Base-by-base conservation (phyloP, 2,329 filamentous ascomycete genomes). In the Dryadomyces sulphureus region DNA sequence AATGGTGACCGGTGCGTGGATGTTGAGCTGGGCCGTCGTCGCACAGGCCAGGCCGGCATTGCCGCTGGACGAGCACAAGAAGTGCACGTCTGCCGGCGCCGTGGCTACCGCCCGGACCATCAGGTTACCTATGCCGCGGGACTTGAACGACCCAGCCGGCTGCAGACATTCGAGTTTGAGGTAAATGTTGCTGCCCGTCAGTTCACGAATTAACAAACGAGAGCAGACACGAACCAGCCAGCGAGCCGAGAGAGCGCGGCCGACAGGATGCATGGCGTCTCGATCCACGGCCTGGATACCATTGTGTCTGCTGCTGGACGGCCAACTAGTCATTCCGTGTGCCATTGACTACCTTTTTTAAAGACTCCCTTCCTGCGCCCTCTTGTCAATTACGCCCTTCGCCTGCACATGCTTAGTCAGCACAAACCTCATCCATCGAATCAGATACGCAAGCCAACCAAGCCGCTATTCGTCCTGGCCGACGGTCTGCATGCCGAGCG, bases 61-160 rank as follows among this genome's bases (percentile, higher is more conserved):
- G 45, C 85, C 85, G 52, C 82, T 84, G 0, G 76, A 82, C 4
- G 79, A 81, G 54, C 71, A 77, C 63, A 79, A 88, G 67, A 88
- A 87, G 62, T 84, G 80, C 2, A 70, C 64, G 66, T 19, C 19
- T 9, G 6, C n/a, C 11, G n/a, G 5, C 17, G 17, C 16, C 17
- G 5, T 4, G 46, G 57, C 54, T 27, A 62, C 52, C 59, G 61
- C 66, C 50, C 68, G 66, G 45, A 79, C 69, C 59, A 86, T 77
- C 56, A 81, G 74, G 62, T 84, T 75, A 54, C 83, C 83, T 53
- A 89, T 77, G 46, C 81, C 84, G 55, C 76, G 72, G 38, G 83
- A 88, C 62, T 92, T 90, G 76, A 92, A 93, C 16, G 83, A 88
- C 51, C 83, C 83, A 7, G 81, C 82, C 7, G 85, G 86, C 60